Percentiles rank a stretch among this genome's conserved stretches.
These are phyloP conservation scores for Malassezia brasiliensis DNA, from an alignment of 1,284 basidiomycete genomes.

Conservation along the genomic window DNA sequence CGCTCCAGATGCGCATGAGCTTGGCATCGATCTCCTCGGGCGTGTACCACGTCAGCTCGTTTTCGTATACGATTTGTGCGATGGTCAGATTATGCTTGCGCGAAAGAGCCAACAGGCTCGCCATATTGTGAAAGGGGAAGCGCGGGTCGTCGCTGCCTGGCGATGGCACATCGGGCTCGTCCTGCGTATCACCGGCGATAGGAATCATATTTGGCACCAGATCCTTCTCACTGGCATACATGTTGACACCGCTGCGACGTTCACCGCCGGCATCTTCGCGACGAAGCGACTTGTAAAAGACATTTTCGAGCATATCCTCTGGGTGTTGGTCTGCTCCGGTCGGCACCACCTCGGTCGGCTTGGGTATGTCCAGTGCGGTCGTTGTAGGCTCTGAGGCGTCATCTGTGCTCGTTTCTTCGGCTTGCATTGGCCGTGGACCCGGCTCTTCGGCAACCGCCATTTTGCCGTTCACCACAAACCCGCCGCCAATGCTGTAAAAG, in stretches of 20 bases:
- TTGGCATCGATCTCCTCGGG: slow-evolving; percentile 35
- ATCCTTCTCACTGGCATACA: slow-evolving; percentile 5
- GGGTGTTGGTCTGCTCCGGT: slow-evolving; percentile 18
- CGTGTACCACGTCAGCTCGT: slow-evolving; percentile 57
- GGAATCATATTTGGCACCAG: neutral
- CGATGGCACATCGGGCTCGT: neutral
- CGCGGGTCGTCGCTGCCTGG: slow-evolving; percentile 54
- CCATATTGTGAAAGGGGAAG: slow-evolving; percentile 73
- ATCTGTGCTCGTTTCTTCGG: neutral
- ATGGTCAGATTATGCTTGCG: slow-evolving; percentile 65
- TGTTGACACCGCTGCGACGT: slow-evolving; percentile 51
- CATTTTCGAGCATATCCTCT: slow-evolving; percentile 70
- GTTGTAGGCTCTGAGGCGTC: neutral
- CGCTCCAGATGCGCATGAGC: slow-evolving; percentile 61
- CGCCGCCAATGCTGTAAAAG: slow-evolving; percentile 58
- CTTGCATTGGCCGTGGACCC: slow-evolving; percentile 1
- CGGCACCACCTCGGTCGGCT: neutral
- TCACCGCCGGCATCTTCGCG: slow-evolving; percentile 67
- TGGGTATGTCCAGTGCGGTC: neutral
- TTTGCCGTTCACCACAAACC: slow-evolving; percentile 42
- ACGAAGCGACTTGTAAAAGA: slow-evolving; percentile 93
- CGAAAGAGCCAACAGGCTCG: slow-evolving; percentile 65
- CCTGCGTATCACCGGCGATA: neutral
- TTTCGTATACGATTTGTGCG: slow-evolving; percentile 72
- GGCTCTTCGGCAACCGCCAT: slow-evolving; percentile 23